Evolutionary conservation across 768 basidiomycete species (phyloP), one percentile per base, ranked within the genome.

Genomic region (Rhizopogon sp.): DNA sequence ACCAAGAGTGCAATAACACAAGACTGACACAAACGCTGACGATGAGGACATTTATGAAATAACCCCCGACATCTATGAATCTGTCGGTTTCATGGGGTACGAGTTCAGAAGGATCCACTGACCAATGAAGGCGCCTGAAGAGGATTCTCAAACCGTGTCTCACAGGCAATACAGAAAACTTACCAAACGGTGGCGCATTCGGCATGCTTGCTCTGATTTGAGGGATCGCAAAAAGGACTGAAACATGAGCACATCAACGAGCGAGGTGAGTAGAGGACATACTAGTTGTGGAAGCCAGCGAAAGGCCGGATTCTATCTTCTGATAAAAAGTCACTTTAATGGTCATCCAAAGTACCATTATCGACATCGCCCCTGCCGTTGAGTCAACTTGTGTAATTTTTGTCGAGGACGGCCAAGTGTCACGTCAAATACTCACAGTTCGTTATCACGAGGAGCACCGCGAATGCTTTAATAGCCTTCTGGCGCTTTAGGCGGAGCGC

Each of bases 141-240:
- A 42, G 22, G 40, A 20, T 4, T 14, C 16, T 53, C 28, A 43
- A 11, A 17, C 29, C 13, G 11, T 1, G 13, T 16, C 13, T 43
- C 25, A 17, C 28, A n/a, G 13, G 8, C 40, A 25, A 52, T 17
- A 11, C 42, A 53, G 5, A 2, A 16, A 14, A 55, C 46, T 16
- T 31, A 55, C 46, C 53, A 50, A 55, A 55, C 4, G 49, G 47
- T 13, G 46, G 53, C 4, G 53, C 53, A 20, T 55, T 43, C 8
- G 53, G 53, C 46, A 55, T 55, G 16, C 46, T 55, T 17, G 53
- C 43, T 46, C 53, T 45, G 37, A 55, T 55, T 49, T 55, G 53
- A 10, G 53, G 53, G 2, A 50, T 6, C 3, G 53, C 28, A 28
- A 55, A 50, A 47, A 55, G 45, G 25, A 55, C 53, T 55, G 31